Percentiles rank a stretch among this genome's conserved stretches.
phyloP scores from a whole-genome alignment of 768 basidiomycete species.

The Auriscalpium vulgare region DNA sequence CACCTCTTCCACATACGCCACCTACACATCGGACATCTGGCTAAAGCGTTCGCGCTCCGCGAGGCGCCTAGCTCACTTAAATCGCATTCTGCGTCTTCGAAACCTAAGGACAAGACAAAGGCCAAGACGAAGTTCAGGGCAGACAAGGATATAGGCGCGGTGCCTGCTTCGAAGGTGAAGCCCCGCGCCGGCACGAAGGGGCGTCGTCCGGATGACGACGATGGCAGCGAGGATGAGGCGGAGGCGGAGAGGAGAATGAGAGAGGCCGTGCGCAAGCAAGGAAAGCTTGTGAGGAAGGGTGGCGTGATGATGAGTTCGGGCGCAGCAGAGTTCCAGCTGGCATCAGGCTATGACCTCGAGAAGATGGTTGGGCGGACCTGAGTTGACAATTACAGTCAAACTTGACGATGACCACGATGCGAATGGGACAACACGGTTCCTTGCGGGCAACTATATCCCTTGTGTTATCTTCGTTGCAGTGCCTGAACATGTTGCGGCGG shows the following conservation, averaged over 20 bases:
- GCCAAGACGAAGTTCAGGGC: constrained; percentile 5
- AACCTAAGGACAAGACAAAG: not conserved
- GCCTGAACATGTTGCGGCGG: too few relatives aligned
- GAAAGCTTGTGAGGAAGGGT: constrained; percentile 69
- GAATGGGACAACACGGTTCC: too few relatives aligned
- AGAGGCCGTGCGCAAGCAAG: constrained; percentile 74
- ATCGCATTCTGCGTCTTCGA: constrained; percentile 9
- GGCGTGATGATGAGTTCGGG: constrained; percentile 67
- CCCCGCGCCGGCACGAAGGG: constrained; percentile 5
- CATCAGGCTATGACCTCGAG: constrained; percentile 54
- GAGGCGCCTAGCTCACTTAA: constrained; percentile 57
- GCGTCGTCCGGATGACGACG: constrained; percentile 21
- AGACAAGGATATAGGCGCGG: not conserved
- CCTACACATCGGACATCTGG: constrained; percentile 89
- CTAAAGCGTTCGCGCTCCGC: constrained; percentile 85
- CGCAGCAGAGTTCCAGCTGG: constrained; percentile 70
- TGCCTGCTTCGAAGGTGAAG: constrained; percentile 4
- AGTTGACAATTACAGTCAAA: not conserved
- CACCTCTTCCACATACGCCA: constrained; percentile 94
- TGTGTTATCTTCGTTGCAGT: too few relatives aligned
- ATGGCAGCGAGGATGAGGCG: constrained; percentile 9
- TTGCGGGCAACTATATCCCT: too few relatives aligned
- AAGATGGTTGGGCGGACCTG: constrained; percentile 35
- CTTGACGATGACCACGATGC: too few relatives aligned
- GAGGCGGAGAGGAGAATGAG: constrained; percentile 82